phyloP scores from a whole-genome alignment of 768 basidiomycete species.

The Pholiota microspora region DNA sequence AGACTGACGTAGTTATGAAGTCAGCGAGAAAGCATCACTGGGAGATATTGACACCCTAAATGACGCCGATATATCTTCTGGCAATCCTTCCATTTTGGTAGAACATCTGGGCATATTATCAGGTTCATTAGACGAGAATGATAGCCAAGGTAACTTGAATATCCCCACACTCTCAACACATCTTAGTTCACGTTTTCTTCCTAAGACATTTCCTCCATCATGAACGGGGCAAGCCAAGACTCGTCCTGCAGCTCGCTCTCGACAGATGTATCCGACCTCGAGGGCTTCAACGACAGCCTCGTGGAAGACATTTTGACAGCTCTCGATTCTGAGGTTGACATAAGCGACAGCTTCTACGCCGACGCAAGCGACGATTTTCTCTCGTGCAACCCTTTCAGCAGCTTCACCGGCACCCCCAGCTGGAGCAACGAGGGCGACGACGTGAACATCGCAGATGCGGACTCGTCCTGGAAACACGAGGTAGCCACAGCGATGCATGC shows the following conservation, averaged over 20 bases:
- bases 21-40: background rate
- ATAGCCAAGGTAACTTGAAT: background rate
- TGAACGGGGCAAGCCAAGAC: background rate
- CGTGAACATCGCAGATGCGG: background rate
- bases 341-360: background rate
- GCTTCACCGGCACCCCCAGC: background rate
- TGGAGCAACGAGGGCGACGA: background rate
- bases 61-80: background rate
- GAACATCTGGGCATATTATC: background rate
- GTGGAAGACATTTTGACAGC: background rate
- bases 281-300: background rate
- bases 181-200: background rate
- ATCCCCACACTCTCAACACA: background rate
- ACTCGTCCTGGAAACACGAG: background rate
- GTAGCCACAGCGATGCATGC: slow-evolving; percentile 1
- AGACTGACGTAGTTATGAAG: background rate
- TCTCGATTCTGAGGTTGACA: background rate
- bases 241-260: background rate
- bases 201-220: background rate
- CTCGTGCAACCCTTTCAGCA: background rate
- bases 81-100: background rate
- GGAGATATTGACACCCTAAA: background rate
- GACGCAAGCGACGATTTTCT: background rate
- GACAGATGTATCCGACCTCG: background rate
- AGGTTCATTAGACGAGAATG: background rate